These are phyloP conservation scores for Babesia caballi DNA, from an alignment of 169 alveolate species.

Conservation along the genomic window DNA sequence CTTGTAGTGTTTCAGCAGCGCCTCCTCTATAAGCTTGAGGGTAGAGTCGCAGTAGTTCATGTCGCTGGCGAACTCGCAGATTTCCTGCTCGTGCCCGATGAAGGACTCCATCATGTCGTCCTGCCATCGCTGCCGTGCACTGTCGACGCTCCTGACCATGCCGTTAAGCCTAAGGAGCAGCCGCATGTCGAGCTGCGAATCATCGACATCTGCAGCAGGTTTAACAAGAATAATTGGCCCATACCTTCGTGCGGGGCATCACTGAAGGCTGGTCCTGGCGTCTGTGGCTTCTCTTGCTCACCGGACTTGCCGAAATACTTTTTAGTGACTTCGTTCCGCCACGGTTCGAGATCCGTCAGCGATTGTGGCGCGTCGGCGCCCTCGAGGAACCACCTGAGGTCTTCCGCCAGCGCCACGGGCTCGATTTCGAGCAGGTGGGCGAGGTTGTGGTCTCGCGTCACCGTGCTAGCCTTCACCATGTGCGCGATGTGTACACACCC, in stretches of 20 bases:
- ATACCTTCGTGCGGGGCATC: neutral
- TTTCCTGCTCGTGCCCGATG: conserved; percentile 55
- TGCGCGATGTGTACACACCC: too few species aligned
- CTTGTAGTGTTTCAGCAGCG: conserved; percentile 61
- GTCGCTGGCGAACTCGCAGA: conserved; percentile 50
- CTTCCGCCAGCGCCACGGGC: conserved; percentile 32
- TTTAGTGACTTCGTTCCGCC: neutral
- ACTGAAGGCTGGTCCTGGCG: neutral
- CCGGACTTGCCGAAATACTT: conserved; percentile 10
- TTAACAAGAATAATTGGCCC: neutral
- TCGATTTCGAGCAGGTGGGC: conserved; percentile 12
- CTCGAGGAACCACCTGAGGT: conserved; percentile 32
- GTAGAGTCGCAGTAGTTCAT: conserved; percentile 64
- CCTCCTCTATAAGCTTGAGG: conserved; percentile 48
- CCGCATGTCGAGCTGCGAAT: neutral
- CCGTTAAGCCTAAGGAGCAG: neutral
- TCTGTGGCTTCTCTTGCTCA: neutral
- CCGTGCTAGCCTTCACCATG: too few species aligned
- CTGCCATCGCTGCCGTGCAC: conserved; percentile 44
- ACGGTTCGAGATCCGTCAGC: conserved; percentile 37
- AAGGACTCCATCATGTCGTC: conserved; percentile 56
- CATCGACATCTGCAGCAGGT: neutral
- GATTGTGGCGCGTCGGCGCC: conserved; percentile 26
- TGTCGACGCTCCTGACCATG: conserved; percentile 27
- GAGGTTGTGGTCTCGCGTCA: neutral